phyloP scores from a whole-genome alignment of 1,139 yeast species.

The Diutina mesorugosa region DNA sequence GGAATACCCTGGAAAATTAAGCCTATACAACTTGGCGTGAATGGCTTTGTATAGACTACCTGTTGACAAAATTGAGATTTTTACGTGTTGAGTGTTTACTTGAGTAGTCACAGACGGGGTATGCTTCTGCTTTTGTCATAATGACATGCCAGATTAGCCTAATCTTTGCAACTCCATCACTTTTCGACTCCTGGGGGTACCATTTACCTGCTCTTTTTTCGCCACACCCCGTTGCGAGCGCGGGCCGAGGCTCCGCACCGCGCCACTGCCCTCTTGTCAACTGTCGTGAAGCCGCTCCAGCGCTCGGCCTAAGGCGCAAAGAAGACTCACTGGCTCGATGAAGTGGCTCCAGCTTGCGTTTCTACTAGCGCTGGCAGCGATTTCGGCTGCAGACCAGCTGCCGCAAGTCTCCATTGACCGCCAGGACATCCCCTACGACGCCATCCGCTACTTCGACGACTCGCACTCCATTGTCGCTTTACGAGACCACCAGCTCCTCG shows the following conservation, averaged over 20 bases:
- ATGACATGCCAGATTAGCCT: too few relatives aligned
- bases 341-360: not conserved
- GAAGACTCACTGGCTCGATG: not conserved
- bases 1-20: too few relatives aligned
- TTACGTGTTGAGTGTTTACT: too few relatives aligned
- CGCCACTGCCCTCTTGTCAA: not conserved
- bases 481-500: conserved; percentile 14
- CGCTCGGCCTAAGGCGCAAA: not conserved
- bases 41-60: too few relatives aligned
- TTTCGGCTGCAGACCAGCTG: not conserved
- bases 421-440: not conserved
- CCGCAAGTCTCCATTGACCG: not conserved
- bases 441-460: conserved; percentile 39
- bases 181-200: not conserved
- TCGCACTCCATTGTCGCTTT: conserved; percentile 34
- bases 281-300: not conserved
- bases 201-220: not conserved
- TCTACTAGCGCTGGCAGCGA: not conserved
- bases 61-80: too few relatives aligned
- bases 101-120: too few relatives aligned
- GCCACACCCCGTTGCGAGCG: not conserved
- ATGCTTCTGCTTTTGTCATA: too few relatives aligned
- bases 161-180: too few relatives aligned
- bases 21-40: too few relatives aligned
- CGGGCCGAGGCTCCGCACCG: not conserved